phyloP scores from a whole-genome alignment of 1,284 basidiomycete genomes.

The Leccinum fallax region DNA sequence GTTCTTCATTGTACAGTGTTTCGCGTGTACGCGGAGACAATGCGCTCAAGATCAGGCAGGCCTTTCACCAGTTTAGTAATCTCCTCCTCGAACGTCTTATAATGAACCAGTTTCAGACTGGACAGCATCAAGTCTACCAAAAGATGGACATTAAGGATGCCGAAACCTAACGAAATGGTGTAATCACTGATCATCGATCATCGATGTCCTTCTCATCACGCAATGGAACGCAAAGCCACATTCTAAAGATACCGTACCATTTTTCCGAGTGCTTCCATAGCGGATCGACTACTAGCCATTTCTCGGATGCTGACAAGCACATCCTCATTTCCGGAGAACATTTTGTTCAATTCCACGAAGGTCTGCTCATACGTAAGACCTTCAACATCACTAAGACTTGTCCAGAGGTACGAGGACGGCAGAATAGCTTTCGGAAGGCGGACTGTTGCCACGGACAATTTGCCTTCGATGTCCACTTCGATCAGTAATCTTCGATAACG shows the following conservation, averaged over 20 bases:
- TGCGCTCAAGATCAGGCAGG: conserved; percentile 90
- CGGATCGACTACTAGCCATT: conserved; percentile 65
- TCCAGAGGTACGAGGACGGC: conserved; percentile 84
- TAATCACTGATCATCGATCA: conserved; percentile 57
- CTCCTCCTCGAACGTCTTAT: conserved; percentile 72
- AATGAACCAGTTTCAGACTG: conserved; percentile 74
- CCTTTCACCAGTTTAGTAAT: conserved; percentile 79
- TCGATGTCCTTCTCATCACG: conserved; percentile 83
- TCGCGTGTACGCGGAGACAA: conserved; percentile 92
- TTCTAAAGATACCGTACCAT: conserved; percentile 96
- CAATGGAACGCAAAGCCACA: conserved; percentile 92
- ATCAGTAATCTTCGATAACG: conserved; percentile 2
- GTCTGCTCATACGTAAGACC: conserved; percentile 79
- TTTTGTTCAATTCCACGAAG: conserved; percentile 64
- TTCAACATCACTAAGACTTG: conserved; percentile 79
- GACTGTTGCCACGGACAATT: conserved; percentile 79
- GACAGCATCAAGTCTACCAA: conserved; percentile 82
- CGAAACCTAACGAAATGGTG: conserved; percentile 11
- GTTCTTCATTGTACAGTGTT: conserved; percentile 82
- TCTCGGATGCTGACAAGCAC: conserved; percentile 77
- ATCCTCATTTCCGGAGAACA: conserved; percentile 59
- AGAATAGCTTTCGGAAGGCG: conserved; percentile 81
- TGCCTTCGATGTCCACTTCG: conserved; percentile 56
- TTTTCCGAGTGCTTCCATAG: conserved; percentile 84
- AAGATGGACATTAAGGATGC: conserved; percentile 18